Evolutionary conservation across 306 rosid genomes (phyloP).

Genomic region (Abrus precatorius): DNA sequence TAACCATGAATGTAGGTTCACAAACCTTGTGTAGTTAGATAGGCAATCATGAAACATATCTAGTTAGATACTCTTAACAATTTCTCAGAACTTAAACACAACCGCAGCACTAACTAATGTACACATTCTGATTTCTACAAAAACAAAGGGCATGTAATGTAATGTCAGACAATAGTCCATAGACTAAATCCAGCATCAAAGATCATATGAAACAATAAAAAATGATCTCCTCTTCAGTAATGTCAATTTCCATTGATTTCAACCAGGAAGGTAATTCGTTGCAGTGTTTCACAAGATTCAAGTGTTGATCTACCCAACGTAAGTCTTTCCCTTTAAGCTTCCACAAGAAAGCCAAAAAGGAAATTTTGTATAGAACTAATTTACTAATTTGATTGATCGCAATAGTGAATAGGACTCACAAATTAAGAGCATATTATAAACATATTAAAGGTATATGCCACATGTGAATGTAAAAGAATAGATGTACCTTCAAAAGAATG

Average conservation of each 20-base stretch:
- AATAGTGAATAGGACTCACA: not conserved
- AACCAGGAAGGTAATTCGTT: not conserved
- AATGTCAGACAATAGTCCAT: not conserved
- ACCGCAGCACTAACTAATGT: not conserved
- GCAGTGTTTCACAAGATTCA: conserved; percentile 1
- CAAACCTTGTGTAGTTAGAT: too few relatives aligned
- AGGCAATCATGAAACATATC: not conserved
- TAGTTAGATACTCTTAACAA: not conserved
- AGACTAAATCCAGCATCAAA: not conserved
- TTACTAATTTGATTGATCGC: not conserved
- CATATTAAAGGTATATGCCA: not conserved
- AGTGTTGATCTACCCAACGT: not conserved
- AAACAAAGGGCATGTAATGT: not conserved
- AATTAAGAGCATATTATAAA: conserved; percentile 30
- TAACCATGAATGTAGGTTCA: too few relatives aligned
- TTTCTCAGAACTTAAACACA: not conserved
- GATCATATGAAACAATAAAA: not conserved
- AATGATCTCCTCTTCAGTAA: not conserved
- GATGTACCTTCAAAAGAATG: conserved; percentile 80
- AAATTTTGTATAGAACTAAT: not conserved
- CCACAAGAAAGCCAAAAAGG: not conserved
- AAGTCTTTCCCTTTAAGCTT: not conserved
- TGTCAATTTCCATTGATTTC: not conserved
- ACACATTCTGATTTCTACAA: not conserved
- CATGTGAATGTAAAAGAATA: not conserved